Conservation (phyloP, 2,329 filamentous ascomycete species). For the Ceratocystis papillata region DNA sequence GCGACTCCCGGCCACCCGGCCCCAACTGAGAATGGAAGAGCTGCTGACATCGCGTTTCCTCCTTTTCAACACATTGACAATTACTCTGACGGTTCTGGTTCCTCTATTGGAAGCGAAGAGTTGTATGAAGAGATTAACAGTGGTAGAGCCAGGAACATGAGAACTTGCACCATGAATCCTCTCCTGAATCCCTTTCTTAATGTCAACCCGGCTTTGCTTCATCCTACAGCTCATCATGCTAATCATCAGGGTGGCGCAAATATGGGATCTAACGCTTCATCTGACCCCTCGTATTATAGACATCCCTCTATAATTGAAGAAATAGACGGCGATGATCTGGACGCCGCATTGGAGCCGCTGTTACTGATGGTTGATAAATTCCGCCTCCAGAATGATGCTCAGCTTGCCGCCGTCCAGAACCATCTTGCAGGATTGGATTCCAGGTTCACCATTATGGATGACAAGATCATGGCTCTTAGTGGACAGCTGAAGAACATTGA, state of each 20-base stretch:
- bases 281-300: not conserved
- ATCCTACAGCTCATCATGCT: not conserved
- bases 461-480: not conserved
- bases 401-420: not conserved
- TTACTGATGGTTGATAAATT: not conserved
- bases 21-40: not conserved
- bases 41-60: not conserved
- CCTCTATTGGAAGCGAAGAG: not conserved
- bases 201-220: not conserved
- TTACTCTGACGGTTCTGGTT: too few species aligned
- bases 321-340: not conserved
- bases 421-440: not conserved
- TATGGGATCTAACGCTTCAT: not conserved
- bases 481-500: slow-evolving; percentile 1
- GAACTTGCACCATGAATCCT: not conserved
- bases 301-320: not conserved
- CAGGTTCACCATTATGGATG: not conserved
- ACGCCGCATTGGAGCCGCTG: not conserved
- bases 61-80: too few species aligned
- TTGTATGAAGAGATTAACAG: not conserved
- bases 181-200: not conserved
- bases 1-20: not conserved
- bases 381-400: slow-evolving; percentile 7
- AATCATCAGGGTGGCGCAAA: not conserved
- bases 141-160: too few species aligned